These are phyloP conservation scores for Diaporthe vaccinii DNA, from an alignment of 2,329 filamentous ascomycete genomes.

Conservation along the genomic window DNA sequence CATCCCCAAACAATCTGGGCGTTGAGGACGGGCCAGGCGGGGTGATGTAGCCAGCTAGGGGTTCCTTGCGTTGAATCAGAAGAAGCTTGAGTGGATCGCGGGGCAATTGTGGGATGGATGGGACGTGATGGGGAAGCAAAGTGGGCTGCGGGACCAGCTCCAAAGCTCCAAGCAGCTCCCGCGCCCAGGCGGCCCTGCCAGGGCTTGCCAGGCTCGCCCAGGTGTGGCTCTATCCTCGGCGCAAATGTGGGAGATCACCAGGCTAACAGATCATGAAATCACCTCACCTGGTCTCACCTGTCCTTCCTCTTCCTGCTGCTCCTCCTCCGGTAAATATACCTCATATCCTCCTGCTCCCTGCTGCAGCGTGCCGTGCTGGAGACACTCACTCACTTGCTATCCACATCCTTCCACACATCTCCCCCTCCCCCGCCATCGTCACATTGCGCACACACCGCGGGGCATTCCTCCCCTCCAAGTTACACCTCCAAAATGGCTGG, in stretches of 20 bases:
- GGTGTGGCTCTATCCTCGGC: conserved; percentile 35
- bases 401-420: background rate
- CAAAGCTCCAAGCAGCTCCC: background rate
- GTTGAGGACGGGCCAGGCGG: background rate
- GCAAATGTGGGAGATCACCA: conserved; percentile 34
- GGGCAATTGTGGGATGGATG: conserved; percentile 15
- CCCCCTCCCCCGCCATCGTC: background rate
- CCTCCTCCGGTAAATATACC: background rate
- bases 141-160: conserved; percentile 7
- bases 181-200: background rate
- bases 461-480: background rate
- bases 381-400: too few species aligned
- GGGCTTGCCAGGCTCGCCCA: background rate
- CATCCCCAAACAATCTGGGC: background rate
- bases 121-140: background rate
- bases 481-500: conserved; percentile 60
- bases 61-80: background rate
- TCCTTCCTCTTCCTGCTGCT: background rate
- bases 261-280: conserved; percentile 31
- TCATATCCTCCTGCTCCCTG: background rate
- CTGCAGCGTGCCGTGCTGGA: background rate
- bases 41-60: background rate
- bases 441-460: background rate
- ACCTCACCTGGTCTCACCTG: conserved; percentile 24
- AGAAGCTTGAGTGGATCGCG: conserved; percentile 26